Percentiles rank a stretch among this genome's conserved stretches.
Evolutionary conservation across 2,329 filamentous ascomycete species (phyloP).

Genomic region (Myriosclerotinia scirpicola): DNA sequence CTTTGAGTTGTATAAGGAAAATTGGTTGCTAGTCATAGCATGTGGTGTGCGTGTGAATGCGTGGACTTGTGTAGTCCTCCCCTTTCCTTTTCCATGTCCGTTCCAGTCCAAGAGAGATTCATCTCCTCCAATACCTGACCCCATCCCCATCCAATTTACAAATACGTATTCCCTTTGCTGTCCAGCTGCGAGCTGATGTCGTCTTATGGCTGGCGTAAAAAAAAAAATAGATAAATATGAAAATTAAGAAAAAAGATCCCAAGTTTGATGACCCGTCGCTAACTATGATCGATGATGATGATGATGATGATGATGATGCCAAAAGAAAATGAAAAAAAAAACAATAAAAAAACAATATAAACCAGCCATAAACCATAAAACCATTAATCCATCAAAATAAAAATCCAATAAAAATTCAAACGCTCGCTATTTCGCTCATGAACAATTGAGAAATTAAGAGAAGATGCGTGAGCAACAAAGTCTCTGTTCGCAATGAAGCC

Average conservation of each 20-base stretch:
- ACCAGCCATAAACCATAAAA: constrained; percentile 19
- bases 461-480: constrained; percentile 51
- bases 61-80: constrained; percentile 1
- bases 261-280: constrained; percentile 25
- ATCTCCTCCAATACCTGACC: constrained; percentile 16
- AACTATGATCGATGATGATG: constrained; percentile 26
- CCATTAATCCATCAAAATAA: constrained; percentile 38
- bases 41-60: constrained; percentile 17
- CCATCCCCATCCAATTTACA: constrained; percentile 19
- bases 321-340: constrained; percentile 6
- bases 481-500: constrained; percentile 42
- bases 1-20: constrained; percentile 21
- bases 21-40: constrained; percentile 24
- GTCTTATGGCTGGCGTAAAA: constrained; percentile 23
- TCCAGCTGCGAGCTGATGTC: constrained; percentile 24
- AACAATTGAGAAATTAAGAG: constrained; percentile 34
- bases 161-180: constrained; percentile 23
- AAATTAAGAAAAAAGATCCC: constrained; percentile 22
- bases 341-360: constrained; percentile 23
- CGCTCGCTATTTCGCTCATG: constrained; percentile 37
- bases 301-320: constrained; percentile 13
- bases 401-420: constrained; percentile 37
- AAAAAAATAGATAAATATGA: constrained; percentile 11
- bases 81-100: constrained; percentile 15
- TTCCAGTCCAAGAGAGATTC: constrained; percentile 21